Evolutionary conservation across 768 basidiomycete genomes (phyloP).

Genomic region (Hydnomerulius pinastri): DNA sequence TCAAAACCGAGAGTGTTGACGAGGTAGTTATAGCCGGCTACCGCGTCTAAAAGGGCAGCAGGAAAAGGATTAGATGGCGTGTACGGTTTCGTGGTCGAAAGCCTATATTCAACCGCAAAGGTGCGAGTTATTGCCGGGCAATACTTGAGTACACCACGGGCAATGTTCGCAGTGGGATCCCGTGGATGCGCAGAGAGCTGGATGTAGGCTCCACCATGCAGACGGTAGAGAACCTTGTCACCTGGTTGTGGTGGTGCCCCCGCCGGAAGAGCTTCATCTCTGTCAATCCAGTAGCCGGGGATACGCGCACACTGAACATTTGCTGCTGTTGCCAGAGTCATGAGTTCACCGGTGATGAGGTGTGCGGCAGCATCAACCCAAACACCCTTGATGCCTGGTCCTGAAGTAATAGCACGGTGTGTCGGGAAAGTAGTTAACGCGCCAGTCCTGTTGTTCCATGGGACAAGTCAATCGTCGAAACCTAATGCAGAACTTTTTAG

Average conservation of each 20-base stretch:
- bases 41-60: slow-evolving; percentile 50
- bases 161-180: slow-evolving; percentile 25
- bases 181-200: slow-evolving; percentile 29
- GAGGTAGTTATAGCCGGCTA: slow-evolving; percentile 55
- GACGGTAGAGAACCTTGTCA: slow-evolving; percentile 35
- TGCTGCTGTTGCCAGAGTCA: slow-evolving; percentile 27
- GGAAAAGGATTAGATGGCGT: slow-evolving; percentile 46
- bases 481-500: neutral
- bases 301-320: slow-evolving; percentile 29
- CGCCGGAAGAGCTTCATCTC: slow-evolving; percentile 12
- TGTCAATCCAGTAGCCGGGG: slow-evolving; percentile 40
- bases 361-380: slow-evolving; percentile 39
- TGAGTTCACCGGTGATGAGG: slow-evolving; percentile 33
- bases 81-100: slow-evolving; percentile 34
- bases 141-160: slow-evolving; percentile 18
- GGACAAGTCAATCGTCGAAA: neutral
- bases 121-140: slow-evolving; percentile 24
- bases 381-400: slow-evolving; percentile 28
- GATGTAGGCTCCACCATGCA: slow-evolving; percentile 35
- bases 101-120: slow-evolving; percentile 50
- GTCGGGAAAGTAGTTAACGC: slow-evolving; percentile 19
- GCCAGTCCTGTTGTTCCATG: slow-evolving; percentile 15
- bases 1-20: slow-evolving; percentile 41
- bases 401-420: slow-evolving; percentile 19
- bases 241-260: slow-evolving; percentile 24